phyloP scores from a whole-genome alignment of 352 stramenopile species.

The Pythium graminicola region DNA sequence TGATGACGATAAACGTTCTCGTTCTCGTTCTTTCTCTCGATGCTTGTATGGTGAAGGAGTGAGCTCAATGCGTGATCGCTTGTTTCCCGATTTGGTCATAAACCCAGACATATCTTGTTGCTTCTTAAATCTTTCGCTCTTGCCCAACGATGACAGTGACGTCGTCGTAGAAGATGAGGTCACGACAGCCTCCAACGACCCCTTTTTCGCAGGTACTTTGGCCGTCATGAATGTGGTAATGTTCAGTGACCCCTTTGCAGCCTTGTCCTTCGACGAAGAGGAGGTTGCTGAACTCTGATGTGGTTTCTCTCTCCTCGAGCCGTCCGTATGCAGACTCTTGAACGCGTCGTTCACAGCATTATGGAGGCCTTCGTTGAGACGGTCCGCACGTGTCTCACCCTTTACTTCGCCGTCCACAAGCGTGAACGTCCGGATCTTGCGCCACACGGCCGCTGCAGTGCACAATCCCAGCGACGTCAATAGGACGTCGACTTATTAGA shows the following conservation, averaged over 20 bases:
- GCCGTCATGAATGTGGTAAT: slow-evolving; percentile 3
- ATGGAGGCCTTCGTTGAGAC: slow-evolving; percentile 47
- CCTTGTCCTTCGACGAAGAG: neutral
- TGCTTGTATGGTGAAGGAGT: slow-evolving; percentile 9
- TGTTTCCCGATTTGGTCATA: slow-evolving; percentile 1
- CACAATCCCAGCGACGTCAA: neutral
- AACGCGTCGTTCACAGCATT: slow-evolving; percentile 26
- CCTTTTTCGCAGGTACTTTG: neutral
- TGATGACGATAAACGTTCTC: neutral
- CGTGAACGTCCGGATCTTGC: slow-evolving; percentile 67
- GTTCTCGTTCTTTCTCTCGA: neutral
- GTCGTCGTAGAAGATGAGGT: neutral
- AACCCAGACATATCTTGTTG: neutral
- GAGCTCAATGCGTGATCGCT: slow-evolving; percentile 19
- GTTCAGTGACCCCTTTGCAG: neutral
- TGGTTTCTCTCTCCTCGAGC: neutral
- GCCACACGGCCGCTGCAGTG: slow-evolving; percentile 55
- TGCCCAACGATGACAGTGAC: neutral
- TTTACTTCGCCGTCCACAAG: slow-evolving; percentile 56
- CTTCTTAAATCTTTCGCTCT: neutral
- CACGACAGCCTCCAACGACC: neutral
- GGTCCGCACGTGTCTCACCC: slow-evolving; percentile 47
- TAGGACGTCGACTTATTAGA: neutral
- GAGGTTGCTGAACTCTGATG: neutral
- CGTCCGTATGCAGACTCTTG: slow-evolving; percentile 4